Evolutionary conservation across 2,329 filamentous ascomycete genomes (phyloP), one percentile per base, ranked within the genome.

Genomic region (Xylariomycetidae sp.): DNA sequence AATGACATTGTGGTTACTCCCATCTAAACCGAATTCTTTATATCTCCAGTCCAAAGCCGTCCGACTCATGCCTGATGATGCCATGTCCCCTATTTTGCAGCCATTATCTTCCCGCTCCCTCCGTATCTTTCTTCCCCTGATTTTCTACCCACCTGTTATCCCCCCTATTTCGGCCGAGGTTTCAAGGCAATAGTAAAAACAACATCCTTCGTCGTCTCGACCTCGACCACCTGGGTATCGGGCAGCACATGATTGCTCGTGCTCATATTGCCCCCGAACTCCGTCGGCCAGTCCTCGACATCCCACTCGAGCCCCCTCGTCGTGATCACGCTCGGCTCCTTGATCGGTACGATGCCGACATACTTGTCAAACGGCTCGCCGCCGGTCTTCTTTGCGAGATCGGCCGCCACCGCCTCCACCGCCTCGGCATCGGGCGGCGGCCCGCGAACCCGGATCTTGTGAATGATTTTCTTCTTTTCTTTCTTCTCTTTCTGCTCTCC

Each of bases 241-340:
- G 72, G 72, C 40, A 72, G 47, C 16, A 89, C 75, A 50, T 88
- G 82, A 59, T 92, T 92, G 59, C 85, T 92, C 37, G 86, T 90
- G 56, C 85, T 89, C 38, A 90, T 53, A 45, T 74, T 71, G 1
- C 79, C 81, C 6, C 85, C 84, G 54, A 92, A 84, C 50, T 75
- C 69, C 1, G 85, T 95, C 45, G 74, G 63, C 88, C 90, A 95
- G 40, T 87, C 68, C 38, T 70, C 56, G 2, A 98, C 85, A 61
- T 98, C 88, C 92, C 92, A 98, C 56, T 94, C 82, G 14, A 97
- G 66, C 0, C 92, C 92, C 11, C 68, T 63, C 0, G 87, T 94
- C 6, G 79, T 82, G 48, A 98, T 88, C n/a, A 72, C 59, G 29
- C 85, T 82, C 3, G 81, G 77, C n/a, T 82, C 85, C 36, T 80